Conservation (phyloP, 169 alveolate genomes). For the Plasmodium gaboni region DNA sequence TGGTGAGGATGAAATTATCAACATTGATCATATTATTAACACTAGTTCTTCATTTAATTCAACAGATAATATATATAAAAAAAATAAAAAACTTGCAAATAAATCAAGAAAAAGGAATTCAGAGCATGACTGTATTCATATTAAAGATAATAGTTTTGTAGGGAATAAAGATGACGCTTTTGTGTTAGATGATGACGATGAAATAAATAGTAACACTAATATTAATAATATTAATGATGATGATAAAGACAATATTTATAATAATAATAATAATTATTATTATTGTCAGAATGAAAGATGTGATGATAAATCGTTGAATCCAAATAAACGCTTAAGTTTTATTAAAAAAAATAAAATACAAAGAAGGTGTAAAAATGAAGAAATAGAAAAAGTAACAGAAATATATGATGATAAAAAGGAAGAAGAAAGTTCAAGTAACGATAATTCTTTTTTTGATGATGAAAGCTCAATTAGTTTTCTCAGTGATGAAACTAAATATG, state of each 20-base stretch:
- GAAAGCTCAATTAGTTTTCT: constrained; percentile 58
- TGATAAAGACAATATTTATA: too few species aligned
- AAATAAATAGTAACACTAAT: neutral
- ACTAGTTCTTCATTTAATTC: too few species aligned
- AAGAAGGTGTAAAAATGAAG: neutral
- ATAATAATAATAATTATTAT: too few species aligned
- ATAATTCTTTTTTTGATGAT: constrained; percentile 39
- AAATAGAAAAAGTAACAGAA: neutral
- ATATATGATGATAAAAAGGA: constrained; percentile 13
- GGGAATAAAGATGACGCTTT: constrained; percentile 7
- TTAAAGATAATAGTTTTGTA: neutral
- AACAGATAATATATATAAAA: too few species aligned
- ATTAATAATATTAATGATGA: neutral
- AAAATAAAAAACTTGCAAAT: too few species aligned
- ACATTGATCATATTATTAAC: too few species aligned
- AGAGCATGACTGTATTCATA: constrained; percentile 14
- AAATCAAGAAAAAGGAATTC: too few species aligned
- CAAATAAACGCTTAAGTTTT: too few species aligned
- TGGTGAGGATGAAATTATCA: neutral
- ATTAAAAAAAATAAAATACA: too few species aligned
- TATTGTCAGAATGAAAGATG: too few species aligned
- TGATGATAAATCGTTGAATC: too few species aligned
- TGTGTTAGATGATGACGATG: neutral
- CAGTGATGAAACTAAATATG: constrained; percentile 56
- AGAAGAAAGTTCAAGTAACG: constrained; percentile 18